Evolutionary conservation across 805 yeast genomes (phyloP).

Genomic region (Candida palmyrensis): DNA sequence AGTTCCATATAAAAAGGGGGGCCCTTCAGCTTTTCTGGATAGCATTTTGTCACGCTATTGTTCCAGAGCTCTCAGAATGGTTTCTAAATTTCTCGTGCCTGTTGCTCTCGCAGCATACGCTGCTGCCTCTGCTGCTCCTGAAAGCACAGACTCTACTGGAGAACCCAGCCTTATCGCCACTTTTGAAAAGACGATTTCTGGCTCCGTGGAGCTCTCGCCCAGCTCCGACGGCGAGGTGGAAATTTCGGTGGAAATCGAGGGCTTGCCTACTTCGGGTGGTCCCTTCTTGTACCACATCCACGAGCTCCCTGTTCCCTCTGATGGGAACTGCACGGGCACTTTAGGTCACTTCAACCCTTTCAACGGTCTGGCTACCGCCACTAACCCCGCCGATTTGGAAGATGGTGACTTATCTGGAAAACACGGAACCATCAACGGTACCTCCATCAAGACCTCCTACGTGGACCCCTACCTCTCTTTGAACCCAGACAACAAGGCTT

Average conservation of each 20-base stretch:
- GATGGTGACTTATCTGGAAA: slow-evolving; percentile 38
- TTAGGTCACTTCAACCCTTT: slow-evolving; percentile 34
- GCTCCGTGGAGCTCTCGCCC: slow-evolving; percentile 24
- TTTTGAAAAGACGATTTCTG: slow-evolving; percentile 18
- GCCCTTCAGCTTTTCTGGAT: not conserved
- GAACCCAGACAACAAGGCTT: slow-evolving; percentile 21
- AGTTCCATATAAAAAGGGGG: not conserved
- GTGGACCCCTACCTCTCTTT: slow-evolving; percentile 29
- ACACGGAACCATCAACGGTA: slow-evolving; percentile 30
- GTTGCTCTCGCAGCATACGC: slow-evolving; percentile 4
- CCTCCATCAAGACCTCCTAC: slow-evolving; percentile 17
- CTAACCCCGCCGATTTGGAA: slow-evolving; percentile 20
- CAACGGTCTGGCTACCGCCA: slow-evolving; percentile 22
- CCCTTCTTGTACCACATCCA: slow-evolving; percentile 39
- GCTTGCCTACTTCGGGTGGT: slow-evolving; percentile 31
- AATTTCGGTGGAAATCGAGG: slow-evolving; percentile 25
- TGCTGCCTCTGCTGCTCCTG: slow-evolving; percentile 21
- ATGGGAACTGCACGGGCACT: slow-evolving; percentile 36
- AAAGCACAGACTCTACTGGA: slow-evolving; percentile 23
- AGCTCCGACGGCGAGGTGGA: slow-evolving; percentile 27
- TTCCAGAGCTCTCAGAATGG: not conserved
- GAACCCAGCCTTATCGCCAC: slow-evolving; percentile 23
- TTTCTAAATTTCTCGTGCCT: not conserved
- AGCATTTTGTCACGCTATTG: slow-evolving; percentile 1
- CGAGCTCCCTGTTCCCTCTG: slow-evolving; percentile 29